Evolutionary conservation across 257 asterid species (phyloP).

Genomic region (Solanum pinnatisectum): DNA sequence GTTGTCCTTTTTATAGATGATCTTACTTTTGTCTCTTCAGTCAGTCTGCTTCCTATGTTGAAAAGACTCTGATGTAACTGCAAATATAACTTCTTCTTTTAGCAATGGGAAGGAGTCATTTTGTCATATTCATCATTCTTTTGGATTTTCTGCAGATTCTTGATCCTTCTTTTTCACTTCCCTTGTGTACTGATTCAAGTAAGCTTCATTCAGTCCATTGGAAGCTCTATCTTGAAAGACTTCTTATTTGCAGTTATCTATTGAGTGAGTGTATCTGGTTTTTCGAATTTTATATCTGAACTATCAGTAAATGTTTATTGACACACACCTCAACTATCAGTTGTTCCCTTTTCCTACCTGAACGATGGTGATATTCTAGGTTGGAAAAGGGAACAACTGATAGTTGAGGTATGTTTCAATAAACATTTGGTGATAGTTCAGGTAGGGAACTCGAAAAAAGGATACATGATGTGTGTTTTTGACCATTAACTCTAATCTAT

Average conservation of each 20-base stretch:
- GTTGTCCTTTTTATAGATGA: neutral
- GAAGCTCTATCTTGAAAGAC: neutral
- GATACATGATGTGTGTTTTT: neutral
- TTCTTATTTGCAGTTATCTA: neutral
- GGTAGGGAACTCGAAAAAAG: neutral
- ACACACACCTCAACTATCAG: neutral
- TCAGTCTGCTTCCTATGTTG: neutral
- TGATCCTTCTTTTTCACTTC: slow-evolving; percentile 2
- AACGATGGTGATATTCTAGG: neutral
- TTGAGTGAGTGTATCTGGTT: neutral
- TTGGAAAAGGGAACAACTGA: neutral
- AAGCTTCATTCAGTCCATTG: neutral
- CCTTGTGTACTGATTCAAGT: slow-evolving; percentile 3
- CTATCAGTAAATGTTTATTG: neutral
- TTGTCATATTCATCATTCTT: neutral
- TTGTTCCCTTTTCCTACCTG: neutral
- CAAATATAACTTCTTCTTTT: neutral
- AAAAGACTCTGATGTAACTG: neutral
- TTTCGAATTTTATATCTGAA: neutral
- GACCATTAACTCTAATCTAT: neutral
- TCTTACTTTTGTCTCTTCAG: neutral
- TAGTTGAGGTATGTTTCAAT: neutral
- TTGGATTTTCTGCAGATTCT: neutral
- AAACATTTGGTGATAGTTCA: neutral
- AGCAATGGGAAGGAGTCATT: neutral